Base-by-base conservation (phyloP, 2,329 filamentous ascomycete species). In the Periconia sp. region DNA sequence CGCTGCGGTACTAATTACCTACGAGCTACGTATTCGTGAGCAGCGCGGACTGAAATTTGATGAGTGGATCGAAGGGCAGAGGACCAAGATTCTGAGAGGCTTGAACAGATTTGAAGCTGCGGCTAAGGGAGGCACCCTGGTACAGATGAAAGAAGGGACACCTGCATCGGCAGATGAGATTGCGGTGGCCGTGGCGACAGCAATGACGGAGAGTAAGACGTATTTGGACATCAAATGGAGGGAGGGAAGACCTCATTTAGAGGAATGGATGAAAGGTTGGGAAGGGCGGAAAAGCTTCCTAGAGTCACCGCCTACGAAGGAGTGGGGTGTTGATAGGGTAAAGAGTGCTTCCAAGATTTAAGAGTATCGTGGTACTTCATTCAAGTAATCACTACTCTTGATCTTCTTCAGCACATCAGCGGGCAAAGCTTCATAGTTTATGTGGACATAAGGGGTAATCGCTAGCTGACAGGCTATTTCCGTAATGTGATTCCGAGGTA, bases 41-140 rank as follows among this genome's bases (percentile, higher is more conserved):
- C 50, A 53, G 22, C 48, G 48, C 4, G 51, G 52, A 0, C 13
- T 67, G 4, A 45, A 46, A 11, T 60, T 65, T 13, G 44, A 54
- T 8, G 58, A 59, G 22, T 67, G 63, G 62, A 46, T 65, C 4
- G 54, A 59, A 23, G 62, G 62, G 3, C 63, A 66, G 34, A 56
- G 52, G 32, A 36, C 35, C 23, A 66, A 67, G 50, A 63, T 65
- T 4, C 1, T 49, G 9, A 39, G 63, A 1, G 58, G 46, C 7
- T 33, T 67, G 9, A 57, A 65, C 43, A 41, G 54, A 7, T 49
- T 67, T 4, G 59, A 66, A 24, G 22, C 11, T 22, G 57, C 59
- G 3, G 55, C 41, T 1, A 44, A 35, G 12, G 43, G 47, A 2
- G 51, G 53, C 2, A 28, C 60, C 4, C 26, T 65, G 12, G 16